Base-by-base conservation (phyloP, 768 basidiomycete genomes). In the Collybia nuda region DNA sequence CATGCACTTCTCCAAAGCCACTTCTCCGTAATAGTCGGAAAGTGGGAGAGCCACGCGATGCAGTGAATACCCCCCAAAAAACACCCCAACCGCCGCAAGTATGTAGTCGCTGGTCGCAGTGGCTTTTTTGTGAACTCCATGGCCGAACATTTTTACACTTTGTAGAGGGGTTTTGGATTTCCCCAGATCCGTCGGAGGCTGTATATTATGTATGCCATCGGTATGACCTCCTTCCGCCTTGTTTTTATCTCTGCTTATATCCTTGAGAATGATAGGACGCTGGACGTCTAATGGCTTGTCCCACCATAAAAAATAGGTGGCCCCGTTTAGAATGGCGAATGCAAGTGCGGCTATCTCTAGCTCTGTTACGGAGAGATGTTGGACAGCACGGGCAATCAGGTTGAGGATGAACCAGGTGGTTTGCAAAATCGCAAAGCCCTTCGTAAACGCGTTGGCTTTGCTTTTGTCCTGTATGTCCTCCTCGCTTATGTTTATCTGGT, bases 331-430 rank as follows among this genome's bases (percentile, higher is more conserved):
- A 3, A 53, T 47, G 1, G 62, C 63, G 48, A 66, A 62, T 7
- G 68, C 67, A 14, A 71, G 43, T 0, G 70, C 70, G 6, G 56
- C 29, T 6, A 72, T 28, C 56, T 74, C 69, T 3, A 74, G 60
- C 24, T 67, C 62, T 2, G 63, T 66, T 2, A 72, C 41, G 0
- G 61, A 56, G 9, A 71, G 59, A 0, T 50, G 40, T 19, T 58
- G 50, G 0, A 22, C 40, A 9, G 29, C 40, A 7, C 71, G 63
- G 2, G 59, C 55, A n/a, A 66, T 54, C 28, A 57, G 63, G 22
- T 67, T 63, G 24, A 61, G 3, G 18, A 63, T 52, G 52, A 73
- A 73, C 66, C 68, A 71, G 3, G 45, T 18, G 5, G 63, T 62
- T 49, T 74, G 72, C 6, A 66, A 12, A 14, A 68, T 12, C 23